Conservation (phyloP, 345 rosid species). For the Salix caprea region DNA sequence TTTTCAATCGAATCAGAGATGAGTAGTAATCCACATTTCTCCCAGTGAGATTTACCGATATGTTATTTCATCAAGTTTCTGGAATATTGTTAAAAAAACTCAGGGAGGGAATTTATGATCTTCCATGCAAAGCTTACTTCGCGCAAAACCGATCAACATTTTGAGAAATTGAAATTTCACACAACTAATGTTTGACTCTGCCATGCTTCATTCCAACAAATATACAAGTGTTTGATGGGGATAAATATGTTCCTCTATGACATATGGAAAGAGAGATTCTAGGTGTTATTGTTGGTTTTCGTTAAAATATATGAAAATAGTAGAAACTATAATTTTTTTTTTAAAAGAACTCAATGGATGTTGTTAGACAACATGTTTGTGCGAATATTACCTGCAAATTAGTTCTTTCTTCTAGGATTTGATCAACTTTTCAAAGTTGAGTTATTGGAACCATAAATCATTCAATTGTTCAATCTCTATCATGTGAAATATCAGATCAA, state of each 20-base stretch:
- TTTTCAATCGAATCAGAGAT: not conserved
- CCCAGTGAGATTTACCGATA: not conserved
- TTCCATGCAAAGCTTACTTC: not conserved
- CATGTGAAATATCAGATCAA: fast-evolving
- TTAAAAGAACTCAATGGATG: too few species aligned
- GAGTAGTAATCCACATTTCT: not conserved
- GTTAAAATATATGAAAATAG: too few species aligned
- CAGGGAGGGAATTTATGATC: not conserved
- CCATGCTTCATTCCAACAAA: not conserved
- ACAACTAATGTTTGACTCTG: not conserved
- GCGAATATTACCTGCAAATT: too few species aligned
- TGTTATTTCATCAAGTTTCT: not conserved
- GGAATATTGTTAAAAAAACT: not conserved
- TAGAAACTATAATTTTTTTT: too few species aligned
- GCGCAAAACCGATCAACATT: not conserved
- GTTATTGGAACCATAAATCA: too few species aligned
- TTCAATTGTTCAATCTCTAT: too few species aligned
- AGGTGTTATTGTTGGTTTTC: too few species aligned
- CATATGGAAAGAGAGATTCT: too few species aligned
- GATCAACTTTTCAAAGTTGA: too few species aligned
- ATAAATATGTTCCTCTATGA: not conserved
- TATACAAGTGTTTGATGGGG: not conserved
- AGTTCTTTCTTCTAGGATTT: too few species aligned
- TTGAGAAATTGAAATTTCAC: not conserved
- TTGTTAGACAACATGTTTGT: too few species aligned